Evolutionary conservation across 2,329 filamentous ascomycete genomes (phyloP), one percentile per base, ranked within the genome.

Genomic region (Ilyonectria mors-panacis): DNA sequence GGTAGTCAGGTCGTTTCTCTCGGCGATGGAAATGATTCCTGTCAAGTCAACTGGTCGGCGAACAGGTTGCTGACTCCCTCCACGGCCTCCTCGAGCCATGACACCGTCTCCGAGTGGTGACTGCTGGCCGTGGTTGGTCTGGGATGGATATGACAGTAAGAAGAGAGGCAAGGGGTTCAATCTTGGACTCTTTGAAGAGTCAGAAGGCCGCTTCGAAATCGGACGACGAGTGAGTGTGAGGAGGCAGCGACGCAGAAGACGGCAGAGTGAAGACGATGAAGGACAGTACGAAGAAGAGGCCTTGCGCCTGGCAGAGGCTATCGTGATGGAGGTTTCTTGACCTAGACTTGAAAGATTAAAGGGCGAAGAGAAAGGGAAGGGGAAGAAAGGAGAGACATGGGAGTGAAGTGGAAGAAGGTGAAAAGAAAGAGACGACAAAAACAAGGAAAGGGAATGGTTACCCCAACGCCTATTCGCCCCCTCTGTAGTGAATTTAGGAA

Each of bases 11-110:
- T 90, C 87, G 35, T 81, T 81, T 71, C 83, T 85, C 73, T 90
- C 87, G 2, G 82, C 79, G 5, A 78, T 51, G 21, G 79, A 85
- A 42, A 90, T 76, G 58, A 87, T 75, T 28, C 81, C 81, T 59
- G 84, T 88, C 68, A 90, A 72, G 67, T 89, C 87, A 45, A 86
- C 82, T 42, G 86, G 80, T 19, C 85, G 83, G 65, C 82, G 83
- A 64, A 78, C 76, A 45, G 76, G 73, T 54, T 75, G 79, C 65
- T 75, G 78, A 55, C 71, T 72, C 61, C 73, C 77, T 70, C 76
- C 77, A 35, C 81, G 77, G 55, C 80, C 78, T 55, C 81, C 80
- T 62, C 83, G 79, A 58, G 78, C 79, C 84, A 85, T 85, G 66
- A 28, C 72, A 63, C 21, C 21, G 63, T 19, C 15, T 39, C 59